Evolutionary conservation across 306 rosid species (phyloP), one percentile per base, ranked within the genome.

Genomic region (Hylodesmum podocarpum): DNA sequence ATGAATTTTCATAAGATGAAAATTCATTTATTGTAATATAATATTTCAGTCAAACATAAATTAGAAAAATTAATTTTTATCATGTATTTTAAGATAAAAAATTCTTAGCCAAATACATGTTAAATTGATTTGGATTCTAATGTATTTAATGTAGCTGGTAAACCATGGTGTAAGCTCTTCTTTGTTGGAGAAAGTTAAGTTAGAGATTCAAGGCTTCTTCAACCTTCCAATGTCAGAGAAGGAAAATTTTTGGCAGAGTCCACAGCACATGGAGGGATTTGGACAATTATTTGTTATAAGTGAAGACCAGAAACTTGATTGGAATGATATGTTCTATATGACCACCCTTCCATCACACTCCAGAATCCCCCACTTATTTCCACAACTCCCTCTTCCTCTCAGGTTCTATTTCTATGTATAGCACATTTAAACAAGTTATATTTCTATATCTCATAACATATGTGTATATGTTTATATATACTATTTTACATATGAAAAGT

Each of bases 331-430:
- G 2, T 85, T 89, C 34, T 19, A 6, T 83, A 12, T 9, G 25
- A 14, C 19, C 10, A 85, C 91, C 0, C 79, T 11, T 41, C 89
- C 89, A 2, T 1, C 10, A 1, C 67, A 72, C 24, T 10, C 28
- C 7, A 87, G 91, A 81, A 85, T 54, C n/a, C 87, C 87, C 2
- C 88, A 82, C 61, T 47, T 89, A 19, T 66, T 89, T 41, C 85
- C 86, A 33, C 27, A 79, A 1, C 89, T 89, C 70, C 70, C 57
- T 62, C 41, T 44, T 77, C 39, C 84, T 29, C 77, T 85, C 46
- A 85, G 88, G 87, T 86, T 19, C 28, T 3, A 5, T 36, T 11
- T 66, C 51, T 44, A 33, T n/a, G n/a, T n/a, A n/a, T n/a, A n/a
- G n/a, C n/a, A n/a, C n/a, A n/a, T n/a, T n/a, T n/a, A n/a, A n/a